Percentiles rank a stretch among this genome's conserved stretches.
These are phyloP conservation scores for Madurella mycetomatis DNA, from an alignment of 2,329 filamentous ascomycete species.

Conservation along the genomic window DNA sequence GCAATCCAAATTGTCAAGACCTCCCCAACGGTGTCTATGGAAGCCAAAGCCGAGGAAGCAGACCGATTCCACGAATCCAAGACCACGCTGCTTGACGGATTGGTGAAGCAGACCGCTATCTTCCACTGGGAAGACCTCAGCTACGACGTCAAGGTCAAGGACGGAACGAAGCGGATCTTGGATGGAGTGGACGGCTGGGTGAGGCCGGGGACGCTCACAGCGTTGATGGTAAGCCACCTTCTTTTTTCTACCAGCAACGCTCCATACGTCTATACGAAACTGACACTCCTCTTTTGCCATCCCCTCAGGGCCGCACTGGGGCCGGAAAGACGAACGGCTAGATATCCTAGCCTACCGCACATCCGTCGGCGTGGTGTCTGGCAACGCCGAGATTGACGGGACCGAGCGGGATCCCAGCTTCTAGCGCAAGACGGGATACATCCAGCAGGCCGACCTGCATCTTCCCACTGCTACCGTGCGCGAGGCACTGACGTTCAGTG, in stretches of 20 bases:
- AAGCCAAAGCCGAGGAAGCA: conserved; percentile 39
- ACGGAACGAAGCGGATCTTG: conserved; percentile 64
- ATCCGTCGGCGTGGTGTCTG: conserved; percentile 60
- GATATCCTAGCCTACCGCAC: conserved; percentile 55
- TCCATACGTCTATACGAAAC: too few species aligned
- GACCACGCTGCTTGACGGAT: too few species aligned
- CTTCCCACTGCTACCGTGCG: conserved; percentile 52
- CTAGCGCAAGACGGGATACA: conserved; percentile 62
- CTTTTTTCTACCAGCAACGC: too few species aligned
- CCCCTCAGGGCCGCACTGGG: too few species aligned
- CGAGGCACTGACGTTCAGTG: conserved; percentile 52
- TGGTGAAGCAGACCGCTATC: too few species aligned
- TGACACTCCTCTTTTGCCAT: too few species aligned
- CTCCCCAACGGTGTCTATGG: conserved; percentile 21
- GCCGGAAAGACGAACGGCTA: conserved; percentile 60
- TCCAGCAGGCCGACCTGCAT: conserved; percentile 58
- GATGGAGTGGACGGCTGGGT: conserved; percentile 85
- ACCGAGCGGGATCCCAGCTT: conserved; percentile 51
- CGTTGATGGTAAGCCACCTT: too few species aligned
- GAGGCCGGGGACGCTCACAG: conserved; percentile 81
- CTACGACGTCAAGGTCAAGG: conserved; percentile 69
- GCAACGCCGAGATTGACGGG: conserved; percentile 63
- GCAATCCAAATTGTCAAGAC: neutral
- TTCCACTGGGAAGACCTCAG: conserved; percentile 78
- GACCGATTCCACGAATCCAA: too few species aligned